Base-by-base conservation (phyloP, 129 eudicot genomes). In the Apium graveolens region DNA sequence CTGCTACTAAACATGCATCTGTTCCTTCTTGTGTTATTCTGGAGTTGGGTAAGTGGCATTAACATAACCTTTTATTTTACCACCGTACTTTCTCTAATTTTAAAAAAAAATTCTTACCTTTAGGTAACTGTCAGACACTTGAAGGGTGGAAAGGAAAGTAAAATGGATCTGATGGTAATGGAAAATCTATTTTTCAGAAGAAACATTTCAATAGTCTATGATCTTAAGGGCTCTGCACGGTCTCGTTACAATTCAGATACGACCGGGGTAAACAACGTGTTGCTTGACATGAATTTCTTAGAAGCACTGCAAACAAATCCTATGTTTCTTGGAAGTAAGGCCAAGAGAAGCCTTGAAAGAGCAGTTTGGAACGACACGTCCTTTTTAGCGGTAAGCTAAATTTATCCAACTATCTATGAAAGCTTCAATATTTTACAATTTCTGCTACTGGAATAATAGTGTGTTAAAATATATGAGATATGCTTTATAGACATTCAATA, bases 301-400 rank as follows among this genome's bases (percentile, higher is more conserved):
- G 99, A 96, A 84, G 87, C 97, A 57, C 78, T 95, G 63, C 90
- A 91, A 12, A 88, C 97, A 42, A 87, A 84, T 20, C 99, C 99
- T 31, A 88, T 96, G 69, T 96, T 96, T 84, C 93, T 92, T 69
- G 97, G 97, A 68, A 90, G 95, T 89, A 96, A 96, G 80, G 94
- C 97, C 20, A 96, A 96, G 78, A 79, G 97, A 57, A 87, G 73
- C 76, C 85, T 96, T 4, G 99, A 96, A 81, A 84, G 99, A 86
- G 96, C 97, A 37, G 96, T 96, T 68, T 96, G 99, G 99, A 96
- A 96, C 29, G 99, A 96, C 74, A 92, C 99, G 9, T 87, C 97
- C 27, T 96, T 96, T 81, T 79, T 96, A 75, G 97, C 99, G 82
- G 99, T 95, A 87, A 80, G 72, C 21, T 14, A 32, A 3, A 31